phyloP scores from a whole-genome alignment of 2,329 filamentous ascomycete species.

The Penicillium sclerotigenum region DNA sequence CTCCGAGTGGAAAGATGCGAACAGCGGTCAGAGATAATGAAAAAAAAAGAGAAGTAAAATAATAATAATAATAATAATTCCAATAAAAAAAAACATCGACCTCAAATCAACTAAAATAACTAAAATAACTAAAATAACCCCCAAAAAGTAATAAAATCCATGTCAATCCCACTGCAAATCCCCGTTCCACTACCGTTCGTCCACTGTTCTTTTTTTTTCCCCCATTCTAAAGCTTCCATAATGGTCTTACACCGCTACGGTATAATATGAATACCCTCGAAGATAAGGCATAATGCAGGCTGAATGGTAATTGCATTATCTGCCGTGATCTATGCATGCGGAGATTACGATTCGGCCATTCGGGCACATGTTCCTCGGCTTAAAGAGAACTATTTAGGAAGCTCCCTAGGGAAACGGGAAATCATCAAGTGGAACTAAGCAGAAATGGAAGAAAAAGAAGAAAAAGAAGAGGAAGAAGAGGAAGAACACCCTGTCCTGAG shows the following conservation, averaged over 20 bases:
- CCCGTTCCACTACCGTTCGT: not conserved
- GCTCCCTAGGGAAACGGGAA: not conserved
- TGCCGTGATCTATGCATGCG: slow-evolving; percentile 16
- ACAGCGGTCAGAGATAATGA: slow-evolving; percentile 6
- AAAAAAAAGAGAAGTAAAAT: not conserved
- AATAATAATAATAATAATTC: no score
- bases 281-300: slow-evolving; percentile 23
- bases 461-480: not conserved
- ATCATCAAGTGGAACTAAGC: not conserved
- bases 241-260: slow-evolving; percentile 5
- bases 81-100: no score
- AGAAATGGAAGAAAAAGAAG: not conserved
- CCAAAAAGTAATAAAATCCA: not conserved
- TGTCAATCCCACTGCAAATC: not conserved
- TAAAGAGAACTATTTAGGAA: not conserved
- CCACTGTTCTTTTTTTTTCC: not conserved
- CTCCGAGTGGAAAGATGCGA: slow-evolving; percentile 5
- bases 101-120: not conserved
- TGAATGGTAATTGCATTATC: slow-evolving; percentile 24
- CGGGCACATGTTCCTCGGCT: not conserved
- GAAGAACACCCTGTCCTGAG: not conserved
- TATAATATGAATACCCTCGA: not conserved
- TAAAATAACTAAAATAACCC: not conserved
- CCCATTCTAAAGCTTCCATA: not conserved
- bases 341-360: slow-evolving; percentile 1